A percentile compares a stretch with the other conserved stretches of the same genome.
Evolutionary conservation across 805 yeast genomes (phyloP).

Genomic region (Candida golubevii): DNA sequence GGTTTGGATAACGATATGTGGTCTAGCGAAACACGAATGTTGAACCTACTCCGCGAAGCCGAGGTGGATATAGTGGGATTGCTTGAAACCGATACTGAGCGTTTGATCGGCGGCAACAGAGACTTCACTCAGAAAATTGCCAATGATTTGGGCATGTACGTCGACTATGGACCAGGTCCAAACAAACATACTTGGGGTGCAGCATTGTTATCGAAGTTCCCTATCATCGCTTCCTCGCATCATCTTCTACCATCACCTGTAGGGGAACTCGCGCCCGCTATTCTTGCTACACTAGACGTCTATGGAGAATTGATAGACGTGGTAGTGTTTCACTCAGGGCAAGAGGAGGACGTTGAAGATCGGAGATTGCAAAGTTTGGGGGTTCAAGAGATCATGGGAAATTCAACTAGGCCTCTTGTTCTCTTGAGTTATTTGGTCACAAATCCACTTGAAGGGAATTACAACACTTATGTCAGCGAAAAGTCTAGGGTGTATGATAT

Average conservation of each 20-base stretch:
- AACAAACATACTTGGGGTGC: constrained; percentile 98
- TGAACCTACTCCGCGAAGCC: constrained; percentile 73
- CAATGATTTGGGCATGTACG: constrained; percentile 90
- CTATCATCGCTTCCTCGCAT: constrained; percentile 85
- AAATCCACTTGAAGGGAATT: constrained; percentile 81
- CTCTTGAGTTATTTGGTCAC: constrained; percentile 89
- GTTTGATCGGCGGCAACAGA: constrained; percentile 91
- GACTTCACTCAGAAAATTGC: constrained; percentile 89
- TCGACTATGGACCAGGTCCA: constrained; percentile 97
- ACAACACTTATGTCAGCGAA: constrained; percentile 84
- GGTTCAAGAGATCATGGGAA: constrained; percentile 75
- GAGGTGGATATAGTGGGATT: constrained; percentile 90
- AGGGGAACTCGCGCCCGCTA: constrained; percentile 97
- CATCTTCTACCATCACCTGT: constrained; percentile 94
- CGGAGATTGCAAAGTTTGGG: constrained; percentile 80
- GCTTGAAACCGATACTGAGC: constrained; percentile 89
- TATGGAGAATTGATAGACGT: constrained; percentile 86
- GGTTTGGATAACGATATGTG: constrained; percentile 98
- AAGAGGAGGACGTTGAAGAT: constrained; percentile 95
- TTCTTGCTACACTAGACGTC: constrained; percentile 90
- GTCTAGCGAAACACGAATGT: constrained; percentile 92
- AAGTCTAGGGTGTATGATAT: constrained; percentile 87
- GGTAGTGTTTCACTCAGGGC: constrained; percentile 97
- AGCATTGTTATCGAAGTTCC: constrained; percentile 88
- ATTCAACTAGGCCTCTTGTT: constrained; percentile 76